Evolutionary conservation across 2,329 filamentous ascomycete species (phyloP), one percentile per base, ranked within the genome.

Genomic region (Hypoxylon sp.): DNA sequence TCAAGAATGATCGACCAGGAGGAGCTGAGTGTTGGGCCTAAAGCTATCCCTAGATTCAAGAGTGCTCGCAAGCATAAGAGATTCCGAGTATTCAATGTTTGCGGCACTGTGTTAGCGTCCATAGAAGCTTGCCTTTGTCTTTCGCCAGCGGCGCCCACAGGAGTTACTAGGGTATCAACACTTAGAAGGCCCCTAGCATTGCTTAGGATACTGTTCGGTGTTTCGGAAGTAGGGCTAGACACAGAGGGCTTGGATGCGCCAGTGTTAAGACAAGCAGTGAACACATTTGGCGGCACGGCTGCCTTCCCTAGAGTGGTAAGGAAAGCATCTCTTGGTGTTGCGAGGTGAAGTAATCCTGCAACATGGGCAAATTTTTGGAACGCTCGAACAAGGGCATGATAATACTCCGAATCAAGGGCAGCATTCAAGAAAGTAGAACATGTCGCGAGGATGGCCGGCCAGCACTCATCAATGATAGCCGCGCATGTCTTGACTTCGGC

Each of bases 361-460:
- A 98, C 95, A 77, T 99, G 97, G 0, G 96, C 92, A 75, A 99
- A 93, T 71, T 97, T 94, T 75, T 99, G 96, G 73, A 98, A 97
- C 0, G 95, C 93, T 71, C 96, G 89, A 23, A 99, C 95, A 1
- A 99, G 83, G 9, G 91, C 89, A 72, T 98, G 94, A 74, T 98
- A 99, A 73, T 96, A 98, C 58, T 98, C 94, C 0, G 93, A 91
- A 77, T 99, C 96, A 3, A 99, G 83, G 0, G 95, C 90, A 30
- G 96, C 93, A 76, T 97, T 97, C 17, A 99, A 82, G 76, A 98
- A 99, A 0, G 95, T 98, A 0, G 96, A 99, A 74, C 94, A 98
- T 1, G 94, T 96, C 0, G 96, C 95, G 52, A 99, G 87, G 41
- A 98, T 90, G 11, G 96, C 96, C 50, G 96, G 96, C 96, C 96